phyloP scores from a whole-genome alignment of 75 land plant species.

The Picea sitchensis region DNA sequence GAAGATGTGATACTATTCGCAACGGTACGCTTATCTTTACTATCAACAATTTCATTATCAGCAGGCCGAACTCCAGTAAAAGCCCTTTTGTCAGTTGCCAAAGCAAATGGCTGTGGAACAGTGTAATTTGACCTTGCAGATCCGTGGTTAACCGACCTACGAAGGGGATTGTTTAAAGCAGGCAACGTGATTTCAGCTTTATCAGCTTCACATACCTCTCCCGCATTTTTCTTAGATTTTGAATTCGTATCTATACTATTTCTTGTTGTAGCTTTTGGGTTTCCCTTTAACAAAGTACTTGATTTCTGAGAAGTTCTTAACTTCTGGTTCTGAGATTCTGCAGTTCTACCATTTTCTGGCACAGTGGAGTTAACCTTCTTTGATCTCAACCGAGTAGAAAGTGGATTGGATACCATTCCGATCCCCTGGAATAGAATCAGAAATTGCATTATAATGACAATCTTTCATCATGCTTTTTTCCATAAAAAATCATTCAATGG shows the following conservation, averaged over 20 bases:
- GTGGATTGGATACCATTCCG: neutral
- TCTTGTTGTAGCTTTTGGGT: neutral
- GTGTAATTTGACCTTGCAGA: conserved; percentile 39
- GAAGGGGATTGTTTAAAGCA: conserved; percentile 1
- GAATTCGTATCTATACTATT: neutral
- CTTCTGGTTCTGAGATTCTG: conserved; percentile 1
- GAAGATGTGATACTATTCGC: conserved; percentile 3
- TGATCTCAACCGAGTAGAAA: neutral
- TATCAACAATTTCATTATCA: conserved; percentile 21
- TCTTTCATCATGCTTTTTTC: neutral
- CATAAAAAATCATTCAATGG: neutral
- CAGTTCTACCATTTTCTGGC: neutral
- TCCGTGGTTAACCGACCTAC: conserved; percentile 5
- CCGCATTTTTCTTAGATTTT: conserved; percentile 5
- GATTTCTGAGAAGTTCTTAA: neutral
- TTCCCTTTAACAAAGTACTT: neutral
- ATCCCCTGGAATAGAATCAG: neutral
- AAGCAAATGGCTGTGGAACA: conserved; percentile 76
- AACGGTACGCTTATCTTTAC: conserved; percentile 7
- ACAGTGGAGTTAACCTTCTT: neutral
- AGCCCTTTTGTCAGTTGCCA: conserved; percentile 83
- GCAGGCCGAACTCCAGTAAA: conserved; percentile 42
- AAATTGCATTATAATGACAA: neutral
- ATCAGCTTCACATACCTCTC: neutral
- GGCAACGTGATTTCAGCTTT: neutral